These are phyloP conservation scores for Cercophora sp. DNA, from an alignment of 495 filamentous ascomycete species.

Conservation along the genomic window DNA sequence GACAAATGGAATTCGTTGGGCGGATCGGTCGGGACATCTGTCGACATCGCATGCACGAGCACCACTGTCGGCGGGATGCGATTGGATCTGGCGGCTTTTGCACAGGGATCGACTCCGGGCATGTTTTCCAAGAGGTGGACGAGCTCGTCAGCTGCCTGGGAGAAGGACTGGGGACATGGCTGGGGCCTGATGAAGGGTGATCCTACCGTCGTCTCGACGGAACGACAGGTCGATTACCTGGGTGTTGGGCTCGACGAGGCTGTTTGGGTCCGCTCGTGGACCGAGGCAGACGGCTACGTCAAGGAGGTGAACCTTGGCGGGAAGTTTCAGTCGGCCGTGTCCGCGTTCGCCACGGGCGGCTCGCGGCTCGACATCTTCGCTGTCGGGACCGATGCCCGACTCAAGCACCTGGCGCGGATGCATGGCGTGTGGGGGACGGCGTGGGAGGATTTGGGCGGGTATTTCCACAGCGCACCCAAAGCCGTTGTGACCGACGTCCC, in stretches of 20 bases:
- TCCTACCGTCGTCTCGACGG: neutral
- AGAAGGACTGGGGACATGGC: neutral
- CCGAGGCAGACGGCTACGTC: neutral
- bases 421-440: neutral
- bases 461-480: neutral
- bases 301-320: neutral
- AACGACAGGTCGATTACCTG: neutral
- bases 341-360: neutral
- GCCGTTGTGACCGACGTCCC: neutral
- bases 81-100: neutral
- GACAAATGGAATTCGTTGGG: neutral
- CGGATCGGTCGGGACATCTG: neutral
- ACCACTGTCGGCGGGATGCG: neutral
- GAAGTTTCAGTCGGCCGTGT: neutral
- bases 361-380: neutral
- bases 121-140: neutral
- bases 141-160: neutral
- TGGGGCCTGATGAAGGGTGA: neutral
- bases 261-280: neutral
- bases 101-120: neutral
- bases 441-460: slow-evolving; percentile 1
- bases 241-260: neutral
- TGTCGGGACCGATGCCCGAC: neutral
- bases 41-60: neutral
- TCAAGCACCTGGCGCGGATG: neutral